Evolutionary conservation across 768 basidiomycete genomes (phyloP), one percentile per base, ranked within the genome.

Genomic region (Daedaleopsis sinensis): DNA sequence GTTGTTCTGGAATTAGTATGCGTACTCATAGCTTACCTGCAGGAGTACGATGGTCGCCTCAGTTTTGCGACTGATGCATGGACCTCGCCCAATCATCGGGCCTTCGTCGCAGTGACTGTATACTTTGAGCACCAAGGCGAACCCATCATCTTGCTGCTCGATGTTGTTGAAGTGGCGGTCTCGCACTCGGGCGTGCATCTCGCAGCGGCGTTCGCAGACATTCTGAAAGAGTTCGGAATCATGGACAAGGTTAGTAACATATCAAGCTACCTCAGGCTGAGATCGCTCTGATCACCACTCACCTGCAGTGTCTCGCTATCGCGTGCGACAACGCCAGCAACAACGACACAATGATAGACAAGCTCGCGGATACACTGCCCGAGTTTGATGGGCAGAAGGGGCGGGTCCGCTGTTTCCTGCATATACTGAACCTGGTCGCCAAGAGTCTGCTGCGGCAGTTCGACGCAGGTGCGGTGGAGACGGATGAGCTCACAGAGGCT

Each of bases 61-160:
- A 76, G 62, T 53, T 76, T 78, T 56, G 67, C 68, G 0, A 75
- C 73, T 0, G 76, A 80, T 63, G 70, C 70, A 0, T 80, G 77
- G 78, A 77, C 74, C 0, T 76, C 73, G 0, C 73, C 73, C 0
- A 79, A 79, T 55, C 72, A 78, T 43, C 52, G 65, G 5, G 74
- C 72, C 0, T 76, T 68, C 38, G 58, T 77, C 0, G 74, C 73
- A 0, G 54, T 75, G 10, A 70, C 68, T 0, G 74, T 76, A 1
- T 77, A 80, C 48, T 65, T 77, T 27, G 71, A 76, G 36, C 32
- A 70, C 5, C 49, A 77, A 0, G 75, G 77, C 0, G 52, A 59
- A 7, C 72, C 70, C 0, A 36, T 77, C 0, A 42, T 55, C 0
- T 66, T 78, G 5, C 46, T 75, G 0, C 66, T 81, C 1, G 78